Conservation (phyloP, 2,329 filamentous ascomycete species). For the Coniochaeta hoffmannii region DNA sequence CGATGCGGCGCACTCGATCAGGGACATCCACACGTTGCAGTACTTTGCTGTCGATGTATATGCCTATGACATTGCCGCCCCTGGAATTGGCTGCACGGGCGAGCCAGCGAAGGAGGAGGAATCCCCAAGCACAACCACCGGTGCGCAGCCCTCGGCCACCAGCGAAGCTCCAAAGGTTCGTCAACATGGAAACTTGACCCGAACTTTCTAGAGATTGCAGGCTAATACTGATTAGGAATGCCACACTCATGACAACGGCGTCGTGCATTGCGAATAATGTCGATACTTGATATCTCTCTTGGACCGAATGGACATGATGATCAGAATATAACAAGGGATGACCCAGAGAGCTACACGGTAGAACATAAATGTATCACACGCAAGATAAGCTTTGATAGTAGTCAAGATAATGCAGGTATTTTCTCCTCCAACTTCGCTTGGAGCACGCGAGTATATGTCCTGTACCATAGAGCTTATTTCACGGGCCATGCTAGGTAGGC, state of each 20-base stretch:
- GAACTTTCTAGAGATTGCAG: conserved; percentile 34
- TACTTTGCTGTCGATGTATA: conserved; percentile 64
- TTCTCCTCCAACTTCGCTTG: no score
- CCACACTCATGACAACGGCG: conserved; percentile 35
- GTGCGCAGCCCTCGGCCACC: not conserved
- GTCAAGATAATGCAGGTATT: no score
- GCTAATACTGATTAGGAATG: conserved; percentile 50
- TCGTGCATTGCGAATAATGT: conserved; percentile 20
- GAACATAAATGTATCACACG: no score
- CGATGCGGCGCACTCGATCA: conserved; percentile 37
- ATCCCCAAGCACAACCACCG: not conserved
- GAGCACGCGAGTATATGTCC: no score
- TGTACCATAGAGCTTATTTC: no score
- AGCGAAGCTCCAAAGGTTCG: not conserved
- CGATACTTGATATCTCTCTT: no score
- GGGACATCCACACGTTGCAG: conserved; percentile 56
- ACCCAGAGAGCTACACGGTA: no score
- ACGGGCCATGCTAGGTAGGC: no score
- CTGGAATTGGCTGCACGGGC: conserved; percentile 55
- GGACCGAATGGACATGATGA: no score
- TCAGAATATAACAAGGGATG: no score
- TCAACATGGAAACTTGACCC: not conserved
- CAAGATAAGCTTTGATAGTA: no score
- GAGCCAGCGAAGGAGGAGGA: conserved; percentile 10
- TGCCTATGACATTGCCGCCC: conserved; percentile 56